Conservation (phyloP, 2,329 filamentous ascomycete species). For the Magnaporthales sp. region DNA sequence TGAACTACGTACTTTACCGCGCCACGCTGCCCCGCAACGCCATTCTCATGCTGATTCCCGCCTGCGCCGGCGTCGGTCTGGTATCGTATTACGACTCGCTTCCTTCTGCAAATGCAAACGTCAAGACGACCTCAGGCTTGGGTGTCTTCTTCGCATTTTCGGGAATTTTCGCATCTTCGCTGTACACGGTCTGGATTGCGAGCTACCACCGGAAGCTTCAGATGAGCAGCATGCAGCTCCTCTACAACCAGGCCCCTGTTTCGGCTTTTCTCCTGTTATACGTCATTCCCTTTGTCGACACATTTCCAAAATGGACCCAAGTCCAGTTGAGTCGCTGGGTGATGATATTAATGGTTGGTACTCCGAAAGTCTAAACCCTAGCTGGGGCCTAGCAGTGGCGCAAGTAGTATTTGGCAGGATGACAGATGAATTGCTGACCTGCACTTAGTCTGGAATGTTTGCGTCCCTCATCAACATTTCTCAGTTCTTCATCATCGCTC, state of each 20-base stretch:
- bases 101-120: constrained; percentile 31
- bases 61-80: constrained; percentile 55
- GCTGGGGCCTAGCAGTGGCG: neutral
- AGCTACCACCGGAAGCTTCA: constrained; percentile 56
- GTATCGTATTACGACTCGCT: constrained; percentile 63
- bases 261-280: constrained; percentile 55
- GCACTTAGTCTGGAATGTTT: constrained; percentile 47
- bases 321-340: constrained; percentile 44
- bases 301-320: constrained; percentile 46
- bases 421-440: neutral
- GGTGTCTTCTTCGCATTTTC: constrained; percentile 57
- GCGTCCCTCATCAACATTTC: constrained; percentile 58
- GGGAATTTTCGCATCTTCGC: constrained; percentile 55
- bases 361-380: neutral
- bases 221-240: constrained; percentile 60
- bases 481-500: constrained; percentile 53
- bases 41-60: constrained; percentile 45
- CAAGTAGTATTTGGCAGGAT: neutral
- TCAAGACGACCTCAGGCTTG: constrained; percentile 46
- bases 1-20: constrained; percentile 56
- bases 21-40: constrained; percentile 46
- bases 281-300: constrained; percentile 57
- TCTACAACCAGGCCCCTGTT: constrained; percentile 59
- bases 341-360: constrained; percentile 46
- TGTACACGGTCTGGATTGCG: constrained; percentile 63